Evolutionary conservation across 2,329 filamentous ascomycete species (phyloP).

Genomic region (Neonectria ditissima): DNA sequence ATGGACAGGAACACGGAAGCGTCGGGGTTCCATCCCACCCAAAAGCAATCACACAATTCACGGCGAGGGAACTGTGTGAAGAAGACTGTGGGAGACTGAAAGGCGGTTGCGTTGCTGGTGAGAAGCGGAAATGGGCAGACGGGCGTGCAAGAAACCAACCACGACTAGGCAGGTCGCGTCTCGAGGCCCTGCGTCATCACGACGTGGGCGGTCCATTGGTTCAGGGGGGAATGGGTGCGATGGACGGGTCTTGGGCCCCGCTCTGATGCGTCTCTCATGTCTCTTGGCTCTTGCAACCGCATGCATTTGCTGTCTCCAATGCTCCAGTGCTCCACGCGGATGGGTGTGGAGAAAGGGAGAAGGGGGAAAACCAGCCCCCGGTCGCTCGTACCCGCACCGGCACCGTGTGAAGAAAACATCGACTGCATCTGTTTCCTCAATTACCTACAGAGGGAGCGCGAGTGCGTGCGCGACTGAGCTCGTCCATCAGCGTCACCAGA

Average conservation of each 20-base stretch:
- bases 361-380: conserved; percentile 18
- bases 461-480: neutral
- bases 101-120: conserved; percentile 30
- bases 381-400: conserved; percentile 34
- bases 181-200: conserved; percentile 43
- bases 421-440: conserved; percentile 21
- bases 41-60: conserved; percentile 10
- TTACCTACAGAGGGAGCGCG: neutral
- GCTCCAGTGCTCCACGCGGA: conserved; percentile 19
- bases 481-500: neutral
- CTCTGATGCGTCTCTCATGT: conserved; percentile 27
- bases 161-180: conserved; percentile 33
- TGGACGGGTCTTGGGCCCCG: conserved; percentile 27
- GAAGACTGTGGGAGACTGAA: neutral
- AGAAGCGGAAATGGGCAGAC: conserved; percentile 23
- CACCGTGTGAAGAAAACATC: conserved; percentile 29
- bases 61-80: conserved; percentile 6
- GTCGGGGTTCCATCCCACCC: conserved; percentile 1
- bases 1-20: conserved; percentile 8
- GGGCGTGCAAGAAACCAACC: conserved; percentile 25
- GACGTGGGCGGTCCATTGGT: conserved; percentile 37
- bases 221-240: conserved; percentile 40
- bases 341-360: conserved; percentile 34
- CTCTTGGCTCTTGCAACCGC: conserved; percentile 23
- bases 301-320: conserved; percentile 2